phyloP scores from a whole-genome alignment of 257 asterid genomes.

The Lavandula angustifolia region DNA sequence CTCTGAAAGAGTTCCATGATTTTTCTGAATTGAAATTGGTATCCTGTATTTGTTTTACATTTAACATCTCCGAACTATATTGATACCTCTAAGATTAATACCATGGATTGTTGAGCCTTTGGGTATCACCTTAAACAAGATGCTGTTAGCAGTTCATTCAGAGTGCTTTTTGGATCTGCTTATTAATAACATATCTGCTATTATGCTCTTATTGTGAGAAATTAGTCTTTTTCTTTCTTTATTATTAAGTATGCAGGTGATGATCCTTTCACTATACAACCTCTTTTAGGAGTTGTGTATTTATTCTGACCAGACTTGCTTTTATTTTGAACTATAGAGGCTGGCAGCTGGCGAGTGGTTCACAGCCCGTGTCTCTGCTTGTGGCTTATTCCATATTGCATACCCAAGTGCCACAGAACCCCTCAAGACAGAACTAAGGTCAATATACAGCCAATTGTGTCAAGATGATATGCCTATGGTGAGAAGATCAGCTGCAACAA shows the following conservation, averaged over 20 bases:
- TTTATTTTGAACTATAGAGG: conserved; percentile 50
- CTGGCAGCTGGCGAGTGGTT: conserved; percentile 97
- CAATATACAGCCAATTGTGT: conserved; percentile 78
- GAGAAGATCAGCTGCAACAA: conserved; percentile 49
- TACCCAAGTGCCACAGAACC: conserved; percentile 78
- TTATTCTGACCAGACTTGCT: conserved; percentile 19
- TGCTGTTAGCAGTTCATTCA: conserved; percentile 3
- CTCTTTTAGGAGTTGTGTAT: conserved; percentile 14
- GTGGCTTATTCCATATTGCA: conserved; percentile 88
- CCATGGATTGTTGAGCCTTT: conserved; percentile 1
- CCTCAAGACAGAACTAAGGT: conserved; percentile 76
- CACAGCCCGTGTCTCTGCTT: conserved; percentile 90
- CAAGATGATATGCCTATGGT: conserved; percentile 89
- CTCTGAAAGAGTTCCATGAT: not conserved
- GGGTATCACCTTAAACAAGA: conserved; percentile 8
- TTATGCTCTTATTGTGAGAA: conserved; percentile 22
- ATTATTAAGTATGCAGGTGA: conserved; percentile 12
- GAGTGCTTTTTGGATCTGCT: not conserved
- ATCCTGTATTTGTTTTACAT: not conserved
- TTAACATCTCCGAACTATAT: not conserved
- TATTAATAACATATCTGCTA: not conserved
- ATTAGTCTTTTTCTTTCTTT: conserved; percentile 21
- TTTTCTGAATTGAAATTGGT: not conserved
- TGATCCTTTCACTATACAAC: not conserved
- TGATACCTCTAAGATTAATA: not conserved